Evolutionary conservation across 306 rosid species (phyloP).

Genomic region (Rosa lucieae): DNA sequence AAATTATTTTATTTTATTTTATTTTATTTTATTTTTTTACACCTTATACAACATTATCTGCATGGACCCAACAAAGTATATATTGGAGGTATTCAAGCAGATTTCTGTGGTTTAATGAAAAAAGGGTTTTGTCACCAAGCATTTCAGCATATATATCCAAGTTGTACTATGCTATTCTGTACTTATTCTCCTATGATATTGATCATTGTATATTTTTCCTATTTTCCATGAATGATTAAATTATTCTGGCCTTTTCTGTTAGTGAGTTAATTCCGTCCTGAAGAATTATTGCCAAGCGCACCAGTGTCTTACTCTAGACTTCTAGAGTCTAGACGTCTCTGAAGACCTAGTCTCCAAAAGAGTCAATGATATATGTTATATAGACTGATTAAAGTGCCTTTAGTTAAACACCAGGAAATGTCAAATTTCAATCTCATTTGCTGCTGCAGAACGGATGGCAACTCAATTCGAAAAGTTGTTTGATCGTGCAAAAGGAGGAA

Average conservation of each 20-base stretch:
- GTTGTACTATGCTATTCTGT: slow-evolving; percentile 7
- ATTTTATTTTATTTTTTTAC: neutral
- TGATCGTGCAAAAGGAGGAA: too few relatives aligned
- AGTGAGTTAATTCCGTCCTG: neutral
- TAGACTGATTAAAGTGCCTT: neutral
- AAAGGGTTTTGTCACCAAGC: slow-evolving; percentile 22
- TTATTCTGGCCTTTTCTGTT: slow-evolving; percentile 12
- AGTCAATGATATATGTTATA: neutral
- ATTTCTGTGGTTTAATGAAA: slow-evolving; percentile 13
- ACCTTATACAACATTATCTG: slow-evolving; percentile 3
- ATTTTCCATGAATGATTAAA: neutral
- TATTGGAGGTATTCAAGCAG: slow-evolving; percentile 12
- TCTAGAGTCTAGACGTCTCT: neutral
- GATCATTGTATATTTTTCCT: neutral
- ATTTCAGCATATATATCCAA: slow-evolving; percentile 11
- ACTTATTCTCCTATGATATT: neutral
- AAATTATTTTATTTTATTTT: neutral
- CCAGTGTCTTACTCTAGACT: neutral
- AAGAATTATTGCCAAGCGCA: slow-evolving; percentile 26
- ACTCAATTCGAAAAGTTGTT: too few relatives aligned
- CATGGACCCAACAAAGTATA: slow-evolving; percentile 26
- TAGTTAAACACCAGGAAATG: neutral
- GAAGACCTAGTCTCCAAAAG: slow-evolving; percentile 24
- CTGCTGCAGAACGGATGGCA: too few relatives aligned
- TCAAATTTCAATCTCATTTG: neutral